phyloP scores from a whole-genome alignment of 202 grass and related monocot species.

The Panicum hallii region DNA sequence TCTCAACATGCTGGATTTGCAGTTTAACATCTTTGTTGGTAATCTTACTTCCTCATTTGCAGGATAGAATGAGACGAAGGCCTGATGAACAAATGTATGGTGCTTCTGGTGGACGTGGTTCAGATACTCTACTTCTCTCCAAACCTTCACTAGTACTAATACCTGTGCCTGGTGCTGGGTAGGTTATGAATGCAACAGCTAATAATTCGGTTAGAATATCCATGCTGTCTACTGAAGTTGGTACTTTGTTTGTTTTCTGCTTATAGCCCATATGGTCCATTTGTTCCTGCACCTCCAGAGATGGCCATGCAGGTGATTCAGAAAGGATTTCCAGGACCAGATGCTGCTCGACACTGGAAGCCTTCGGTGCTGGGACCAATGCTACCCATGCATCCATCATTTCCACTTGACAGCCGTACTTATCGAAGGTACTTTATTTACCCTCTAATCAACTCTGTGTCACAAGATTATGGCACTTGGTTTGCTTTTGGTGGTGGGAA shows the following conservation, averaged over 20 bases:
- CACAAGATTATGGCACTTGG: background rate
- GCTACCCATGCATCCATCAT: conserved; percentile 62
- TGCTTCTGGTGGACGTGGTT: conserved; percentile 47
- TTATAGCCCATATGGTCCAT: conserved; percentile 77
- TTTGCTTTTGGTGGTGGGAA: background rate
- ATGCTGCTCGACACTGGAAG: conserved; percentile 50
- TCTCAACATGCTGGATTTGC: background rate
- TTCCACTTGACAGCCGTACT: conserved; percentile 50
- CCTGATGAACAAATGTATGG: conserved; percentile 50
- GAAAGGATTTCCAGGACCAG: conserved; percentile 55
- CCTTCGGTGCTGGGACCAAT: conserved; percentile 45
- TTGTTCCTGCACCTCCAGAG: conserved; percentile 75
- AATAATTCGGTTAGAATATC: conserved; percentile 18
- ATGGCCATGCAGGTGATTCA: conserved; percentile 70
- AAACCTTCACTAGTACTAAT: conserved; percentile 60
- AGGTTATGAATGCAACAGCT: conserved; percentile 41
- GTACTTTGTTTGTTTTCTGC: conserved; percentile 5
- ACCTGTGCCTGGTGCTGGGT: conserved; percentile 85
- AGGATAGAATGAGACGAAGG: conserved; percentile 57
- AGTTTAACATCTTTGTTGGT: conserved; percentile 24
- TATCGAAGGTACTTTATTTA: conserved; percentile 55
- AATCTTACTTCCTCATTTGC: conserved; percentile 37
- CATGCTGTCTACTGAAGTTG: conserved; percentile 24
- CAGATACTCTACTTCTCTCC: conserved; percentile 50
- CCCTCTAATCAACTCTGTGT: background rate